A percentile compares a stretch with the other conserved stretches of the same genome.
Evolutionary conservation across 2,329 filamentous ascomycete genomes (phyloP).

Genomic region (Elsinoe fawcettii): DNA sequence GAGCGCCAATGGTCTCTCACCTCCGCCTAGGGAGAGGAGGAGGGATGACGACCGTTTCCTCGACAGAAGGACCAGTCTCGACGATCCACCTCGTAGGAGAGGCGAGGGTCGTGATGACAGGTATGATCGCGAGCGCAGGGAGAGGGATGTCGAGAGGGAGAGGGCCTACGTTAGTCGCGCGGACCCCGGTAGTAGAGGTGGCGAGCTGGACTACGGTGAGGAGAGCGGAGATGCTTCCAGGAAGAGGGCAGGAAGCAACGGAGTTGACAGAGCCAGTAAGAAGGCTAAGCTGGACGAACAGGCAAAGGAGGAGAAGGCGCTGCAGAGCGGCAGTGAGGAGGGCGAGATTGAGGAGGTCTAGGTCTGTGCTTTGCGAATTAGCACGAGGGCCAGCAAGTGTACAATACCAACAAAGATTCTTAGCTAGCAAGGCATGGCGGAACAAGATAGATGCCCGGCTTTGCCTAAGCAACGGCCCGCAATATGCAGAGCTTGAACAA

Average conservation of each 20-base stretch:
- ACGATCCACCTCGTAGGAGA: constrained; percentile 16
- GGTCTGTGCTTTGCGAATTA: not conserved
- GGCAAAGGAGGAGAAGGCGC: constrained; percentile 49
- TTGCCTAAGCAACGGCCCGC: too few relatives aligned
- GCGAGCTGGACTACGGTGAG: constrained; percentile 88
- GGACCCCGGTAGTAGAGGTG: constrained; percentile 69
- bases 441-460: too few relatives aligned
- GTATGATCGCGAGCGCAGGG: constrained; percentile 79
- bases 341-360: constrained; percentile 86
- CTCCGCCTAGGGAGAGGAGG: constrained; percentile 23
- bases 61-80: constrained; percentile 15
- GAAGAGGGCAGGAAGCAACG: constrained; percentile 14
- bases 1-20: constrained; percentile 28
- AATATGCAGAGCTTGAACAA: too few relatives aligned
- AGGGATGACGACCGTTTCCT: constrained; percentile 23
- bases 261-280: constrained; percentile 1
- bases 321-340: constrained; percentile 88
- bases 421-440: too few relatives aligned
- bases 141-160: constrained; percentile 85
- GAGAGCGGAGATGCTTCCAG: constrained; percentile 55
- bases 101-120: constrained; percentile 29
- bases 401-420: not conserved
- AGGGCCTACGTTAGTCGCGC: constrained; percentile 74
- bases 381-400: not conserved
- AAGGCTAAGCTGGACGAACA: constrained; percentile 17